Evolutionary conservation across 176 grass and related monocot species (phyloP), one percentile per base, ranked within the genome.

Genomic region (Raddia guianensis): DNA sequence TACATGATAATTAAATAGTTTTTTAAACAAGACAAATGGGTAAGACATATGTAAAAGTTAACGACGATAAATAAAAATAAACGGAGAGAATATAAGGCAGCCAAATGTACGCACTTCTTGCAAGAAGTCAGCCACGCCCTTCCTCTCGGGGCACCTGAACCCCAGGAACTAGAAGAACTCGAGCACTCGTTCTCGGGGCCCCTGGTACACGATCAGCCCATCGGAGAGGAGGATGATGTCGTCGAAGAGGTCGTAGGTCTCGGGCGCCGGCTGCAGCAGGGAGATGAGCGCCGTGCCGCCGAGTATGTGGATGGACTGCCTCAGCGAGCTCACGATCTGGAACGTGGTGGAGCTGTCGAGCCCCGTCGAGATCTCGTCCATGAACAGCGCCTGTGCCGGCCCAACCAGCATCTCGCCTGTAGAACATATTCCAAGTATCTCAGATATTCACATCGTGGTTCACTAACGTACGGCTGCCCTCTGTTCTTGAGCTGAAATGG

Each of bases 321-420:
- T 91, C 14, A 98, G 92, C 4, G 92, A 95, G 57, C 89, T 95
- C 48, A 98, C 92, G 74, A 98, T 97, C 77, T 97, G 94, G 65
- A 94, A 97, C 19, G 95, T 95, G 1, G 95, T 98, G 12, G 95
- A 98, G 90, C 95, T 98, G 43, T 98, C 95, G 37, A 98, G 90
- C 21, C 95, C 95, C 64, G 95, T 98, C 1, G 95, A 98, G 68
- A 98, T 98, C 88, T 98, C 92, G 20, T 98, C 95, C 95, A 98
- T 98, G 82, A 98, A 98, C 49, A 98, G 84, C 16, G 88, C 95
- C 72, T 70, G 88, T 54, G 90, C 86, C 5, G 92, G 90, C 61
- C 95, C 95, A 37, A 98, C 95, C 68, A 98, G 81, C 92, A 98
- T 98, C 78, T 98, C 95, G 84, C 88, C 95, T 97, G 66, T 65